Base-by-base conservation (phyloP, 2,329 filamentous ascomycete genomes). In the Alternaria brassicicola region DNA sequence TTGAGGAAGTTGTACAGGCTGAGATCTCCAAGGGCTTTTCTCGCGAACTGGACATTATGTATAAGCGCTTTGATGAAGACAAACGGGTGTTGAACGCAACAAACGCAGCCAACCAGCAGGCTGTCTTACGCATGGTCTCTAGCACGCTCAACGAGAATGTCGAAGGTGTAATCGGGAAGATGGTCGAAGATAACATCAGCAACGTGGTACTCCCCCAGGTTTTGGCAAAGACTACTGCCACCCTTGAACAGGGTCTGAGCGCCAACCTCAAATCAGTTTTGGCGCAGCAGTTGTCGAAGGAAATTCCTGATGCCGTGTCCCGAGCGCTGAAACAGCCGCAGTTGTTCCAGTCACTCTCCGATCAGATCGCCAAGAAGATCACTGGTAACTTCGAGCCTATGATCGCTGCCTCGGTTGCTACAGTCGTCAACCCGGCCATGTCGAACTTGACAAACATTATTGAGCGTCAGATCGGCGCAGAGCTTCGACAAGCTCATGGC, bases 131-230 rank as follows among this genome's bases (percentile, higher is more conserved):
- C 26, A 78, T 91, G 52, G 86, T 91, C 4, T 90, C 88, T 1
- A 85, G 82, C 61, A 90, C 89, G 3, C 77, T 92, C 42, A 86
- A 86, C 10, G 87, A 89, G 59, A 91, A 91, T 55, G 86, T 91
- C 23, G 88, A 92, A 76, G 88, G 90, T 69, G 91, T 91, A 21
- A 84, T 97, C 35, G 84, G 88, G 60, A 88, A 87, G 60, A 91
- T 96, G 66, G 88, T 97, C 49, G 86, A 87, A 45, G 84, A 88
- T 46, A 90, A 90, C 75, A 91, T 97, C 64, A 86, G 91, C 61
- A 84, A 88, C 54, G 84, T 88, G 13, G 86, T 97, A 42, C 82
- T 97, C 51, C 94, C 95, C 10, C 83, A 88, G 30, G 81, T 98
- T 55, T 85, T 88, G 38, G 84, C 88, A 50, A 83, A 88, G 39